Conservation (phyloP, 1,284 basidiomycete genomes). For the Tilletia horrida region DNA sequence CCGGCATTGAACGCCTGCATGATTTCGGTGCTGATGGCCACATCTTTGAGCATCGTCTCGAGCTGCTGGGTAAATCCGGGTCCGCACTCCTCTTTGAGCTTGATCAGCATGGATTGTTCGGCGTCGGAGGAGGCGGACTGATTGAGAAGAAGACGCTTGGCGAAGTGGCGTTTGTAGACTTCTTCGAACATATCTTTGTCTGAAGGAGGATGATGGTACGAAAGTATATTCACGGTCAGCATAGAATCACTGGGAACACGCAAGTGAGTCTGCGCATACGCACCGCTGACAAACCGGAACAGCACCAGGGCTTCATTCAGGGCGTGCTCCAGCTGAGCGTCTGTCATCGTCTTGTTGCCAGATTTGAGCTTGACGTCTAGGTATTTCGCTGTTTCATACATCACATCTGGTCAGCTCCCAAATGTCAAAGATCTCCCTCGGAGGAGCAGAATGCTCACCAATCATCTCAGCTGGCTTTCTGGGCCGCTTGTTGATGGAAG, state of each 20-base stretch:
- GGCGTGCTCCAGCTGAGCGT: conserved; percentile 67
- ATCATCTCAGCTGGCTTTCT: conserved; percentile 92
- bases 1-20: conserved; percentile 60
- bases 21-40: conserved; percentile 69
- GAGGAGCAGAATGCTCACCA: conserved; percentile 48
- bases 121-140: conserved; percentile 86
- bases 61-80: conserved; percentile 77
- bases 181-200: conserved; percentile 63
- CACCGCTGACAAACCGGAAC: conserved; percentile 70
- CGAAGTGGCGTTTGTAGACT: conserved; percentile 85
- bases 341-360: conserved; percentile 72
- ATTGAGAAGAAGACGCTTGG: conserved; percentile 80
- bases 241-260: conserved; percentile 57
- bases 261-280: background rate
- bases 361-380: conserved; percentile 80
- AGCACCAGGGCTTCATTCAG: conserved; percentile 76
- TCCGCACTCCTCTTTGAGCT: conserved; percentile 86
- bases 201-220: conserved; percentile 8
- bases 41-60: conserved; percentile 84
- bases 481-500: conserved; percentile 74
- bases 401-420: background rate
- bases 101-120: conserved; percentile 81
- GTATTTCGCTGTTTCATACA: conserved; percentile 65
- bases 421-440: too few relatives aligned
- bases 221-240: conserved; percentile 66